Evolutionary conservation across 495 filamentous ascomycete species (phyloP), one percentile per base, ranked within the genome.

Genomic region (Penicillium simplicissimum): DNA sequence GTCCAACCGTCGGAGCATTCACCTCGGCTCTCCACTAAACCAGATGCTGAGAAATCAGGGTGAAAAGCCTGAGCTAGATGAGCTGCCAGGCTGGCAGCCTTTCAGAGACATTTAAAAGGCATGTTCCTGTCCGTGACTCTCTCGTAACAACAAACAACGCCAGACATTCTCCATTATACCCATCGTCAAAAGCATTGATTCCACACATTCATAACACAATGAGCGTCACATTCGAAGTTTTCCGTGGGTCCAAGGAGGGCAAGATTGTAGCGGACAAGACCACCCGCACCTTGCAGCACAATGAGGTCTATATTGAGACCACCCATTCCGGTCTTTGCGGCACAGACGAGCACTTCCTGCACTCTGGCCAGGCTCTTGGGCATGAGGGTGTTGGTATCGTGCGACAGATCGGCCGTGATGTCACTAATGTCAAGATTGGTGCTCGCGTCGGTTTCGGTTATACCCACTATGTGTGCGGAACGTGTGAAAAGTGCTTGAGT

Each of bases 361-460:
- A 59, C 36, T 62, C 67, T 10, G 69, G 65, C 10, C 48, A 59
- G 37, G 64, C 58, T 35, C 62, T 84, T 2, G 86, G 87, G 5
- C 67, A 78, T 52, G 86, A 88, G 66, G 80, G 79, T 55, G 77
- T 79, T 17, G 87, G 86, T 47, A 51, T 86, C 14, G 74, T 89
- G 19, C 79, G 74, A 9, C 71, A 76, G 4, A 60, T 87, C n/a
- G 86, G 86, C 9, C 66, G 67, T 35, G 69, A 71, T 37, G 79
- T 84, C 25, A 73, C 65, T n/a, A 67, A 74, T 17, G 66, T 87
- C 52, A 71, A 79, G 43, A 68, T 79, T 23, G 85, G 85, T 23
- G 81, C 87, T 61, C 79, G 82, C 14, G 82, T 89, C 34, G 76
- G 79, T 17, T 68, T 68, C 60, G 82, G 83, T 55, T 85, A 79